Conservation (phyloP, 345 rosid species). For the Acer campestre region DNA sequence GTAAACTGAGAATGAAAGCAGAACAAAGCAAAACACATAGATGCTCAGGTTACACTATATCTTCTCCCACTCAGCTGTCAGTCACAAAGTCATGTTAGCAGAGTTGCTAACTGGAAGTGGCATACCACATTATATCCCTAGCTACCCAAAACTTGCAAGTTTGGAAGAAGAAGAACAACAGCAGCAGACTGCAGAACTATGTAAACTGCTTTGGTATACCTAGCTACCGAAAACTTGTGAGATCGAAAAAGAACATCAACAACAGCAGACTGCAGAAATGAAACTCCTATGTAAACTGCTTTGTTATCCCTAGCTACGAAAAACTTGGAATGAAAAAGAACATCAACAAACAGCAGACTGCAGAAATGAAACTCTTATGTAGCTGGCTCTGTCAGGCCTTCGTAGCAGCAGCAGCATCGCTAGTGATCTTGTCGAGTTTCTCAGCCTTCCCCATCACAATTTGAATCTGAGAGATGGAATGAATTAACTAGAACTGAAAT, state of each 20-base stretch:
- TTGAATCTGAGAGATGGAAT: constrained; percentile 30
- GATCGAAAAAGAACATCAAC: neutral
- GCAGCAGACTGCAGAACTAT: constrained; percentile 11
- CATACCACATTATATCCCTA: neutral
- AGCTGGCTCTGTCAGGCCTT: constrained; percentile 10
- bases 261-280: constrained; percentile 12
- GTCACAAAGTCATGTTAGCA: neutral
- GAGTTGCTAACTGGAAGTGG: neutral
- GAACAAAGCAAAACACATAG: neutral
- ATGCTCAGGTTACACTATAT: neutral
- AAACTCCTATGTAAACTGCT: neutral
- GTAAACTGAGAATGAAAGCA: neutral
- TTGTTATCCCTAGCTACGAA: neutral
- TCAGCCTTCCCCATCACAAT: constrained; percentile 37
- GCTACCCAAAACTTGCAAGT: neutral
- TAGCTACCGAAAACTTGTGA: neutral
- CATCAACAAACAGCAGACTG: neutral
- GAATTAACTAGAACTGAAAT: neutral
- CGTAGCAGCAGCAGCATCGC: neutral
- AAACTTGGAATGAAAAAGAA: neutral
- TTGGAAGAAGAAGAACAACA: neutral
- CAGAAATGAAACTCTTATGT: constrained; percentile 10
- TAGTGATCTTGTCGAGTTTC: constrained; percentile 10
- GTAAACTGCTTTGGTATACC: neutral
- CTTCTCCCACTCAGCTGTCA: neutral